Conservation (phyloP, 345 rosid species). For the Angophora floribunda region DNA sequence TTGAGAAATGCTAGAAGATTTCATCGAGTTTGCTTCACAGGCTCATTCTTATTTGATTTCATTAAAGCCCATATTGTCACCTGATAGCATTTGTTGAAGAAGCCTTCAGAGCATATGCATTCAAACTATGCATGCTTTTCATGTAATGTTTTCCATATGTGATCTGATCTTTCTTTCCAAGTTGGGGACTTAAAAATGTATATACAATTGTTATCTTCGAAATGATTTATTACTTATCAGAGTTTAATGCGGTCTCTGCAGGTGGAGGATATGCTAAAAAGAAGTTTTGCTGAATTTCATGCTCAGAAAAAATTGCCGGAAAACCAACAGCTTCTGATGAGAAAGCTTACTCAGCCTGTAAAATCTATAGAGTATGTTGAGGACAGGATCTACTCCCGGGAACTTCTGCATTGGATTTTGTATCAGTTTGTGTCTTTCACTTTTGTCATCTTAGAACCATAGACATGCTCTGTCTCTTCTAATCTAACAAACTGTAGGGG, state of each 20-base stretch:
- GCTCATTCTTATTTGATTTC: not conserved
- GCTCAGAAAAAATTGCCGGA: slow-evolving; percentile 92
- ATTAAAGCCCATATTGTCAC: not conserved
- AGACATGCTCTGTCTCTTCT: not conserved
- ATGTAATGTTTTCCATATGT: not conserved
- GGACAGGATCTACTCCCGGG: not conserved
- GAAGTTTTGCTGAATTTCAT: slow-evolving; percentile 98
- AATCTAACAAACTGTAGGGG: not conserved
- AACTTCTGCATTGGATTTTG: not conserved
- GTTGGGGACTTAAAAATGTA: not conserved
- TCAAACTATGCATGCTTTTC: not conserved
- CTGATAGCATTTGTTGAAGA: not conserved
- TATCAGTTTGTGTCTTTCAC: not conserved
- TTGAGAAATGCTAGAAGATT: not conserved
- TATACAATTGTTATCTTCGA: not conserved
- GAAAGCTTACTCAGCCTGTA: slow-evolving; percentile 63
- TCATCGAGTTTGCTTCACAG: not conserved
- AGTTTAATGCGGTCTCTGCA: slow-evolving; percentile 8
- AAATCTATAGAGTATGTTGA: slow-evolving; percentile 69
- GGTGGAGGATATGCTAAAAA: slow-evolving; percentile 99
- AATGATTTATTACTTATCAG: not conserved
- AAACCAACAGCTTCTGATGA: slow-evolving; percentile 64
- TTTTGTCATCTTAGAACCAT: not conserved
- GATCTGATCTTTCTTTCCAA: not conserved
- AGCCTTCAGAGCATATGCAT: not conserved